These are phyloP conservation scores for Edaphochlamys debaryana DNA, from an alignment of 139 green algal species.

Conservation along the genomic window DNA sequence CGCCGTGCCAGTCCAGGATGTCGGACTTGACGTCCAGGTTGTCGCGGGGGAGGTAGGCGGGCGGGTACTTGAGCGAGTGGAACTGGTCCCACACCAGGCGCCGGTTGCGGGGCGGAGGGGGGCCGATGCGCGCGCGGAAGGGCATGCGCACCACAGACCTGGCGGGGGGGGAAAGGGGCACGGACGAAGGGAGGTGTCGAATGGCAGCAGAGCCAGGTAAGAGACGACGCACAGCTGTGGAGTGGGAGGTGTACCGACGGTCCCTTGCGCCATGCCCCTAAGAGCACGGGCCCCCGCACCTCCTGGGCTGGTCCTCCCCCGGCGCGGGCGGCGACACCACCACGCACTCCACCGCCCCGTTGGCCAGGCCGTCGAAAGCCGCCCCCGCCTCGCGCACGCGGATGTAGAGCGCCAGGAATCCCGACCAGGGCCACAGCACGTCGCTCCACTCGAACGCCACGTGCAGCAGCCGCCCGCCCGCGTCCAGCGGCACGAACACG, in stretches of 20 bases:
- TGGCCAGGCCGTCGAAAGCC: conserved; percentile 45
- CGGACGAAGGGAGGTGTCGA: neutral
- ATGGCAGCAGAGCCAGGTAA: no score
- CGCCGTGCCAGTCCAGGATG: conserved; percentile 99
- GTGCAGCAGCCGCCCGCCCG: conserved; percentile 79
- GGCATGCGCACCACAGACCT: conserved; percentile 66
- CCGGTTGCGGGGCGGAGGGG: conserved; percentile 75
- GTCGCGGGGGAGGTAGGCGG: conserved; percentile 94
- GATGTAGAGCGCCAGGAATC: conserved; percentile 92
- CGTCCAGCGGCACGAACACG: conserved; percentile 65
- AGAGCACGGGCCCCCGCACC: conserved; percentile 4
- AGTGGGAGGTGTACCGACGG: no score
- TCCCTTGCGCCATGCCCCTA: neutral
- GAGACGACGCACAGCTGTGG: no score
- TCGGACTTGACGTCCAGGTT: conserved; percentile 83
- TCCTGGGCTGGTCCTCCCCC: conserved; percentile 38
- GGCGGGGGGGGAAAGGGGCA: neutral
- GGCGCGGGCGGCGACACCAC: conserved; percentile 75
- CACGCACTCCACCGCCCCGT: conserved; percentile 72
- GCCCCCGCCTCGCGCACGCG: conserved; percentile 67
- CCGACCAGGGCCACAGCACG: conserved; percentile 96
- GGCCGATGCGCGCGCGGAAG: conserved; percentile 74
- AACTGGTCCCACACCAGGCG: conserved; percentile 97
- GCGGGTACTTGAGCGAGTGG: conserved; percentile 95
- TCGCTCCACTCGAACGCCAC: conserved; percentile 85